phyloP scores from a whole-genome alignment of 352 stramenopile species.

The Phytopythium ostracodes region DNA sequence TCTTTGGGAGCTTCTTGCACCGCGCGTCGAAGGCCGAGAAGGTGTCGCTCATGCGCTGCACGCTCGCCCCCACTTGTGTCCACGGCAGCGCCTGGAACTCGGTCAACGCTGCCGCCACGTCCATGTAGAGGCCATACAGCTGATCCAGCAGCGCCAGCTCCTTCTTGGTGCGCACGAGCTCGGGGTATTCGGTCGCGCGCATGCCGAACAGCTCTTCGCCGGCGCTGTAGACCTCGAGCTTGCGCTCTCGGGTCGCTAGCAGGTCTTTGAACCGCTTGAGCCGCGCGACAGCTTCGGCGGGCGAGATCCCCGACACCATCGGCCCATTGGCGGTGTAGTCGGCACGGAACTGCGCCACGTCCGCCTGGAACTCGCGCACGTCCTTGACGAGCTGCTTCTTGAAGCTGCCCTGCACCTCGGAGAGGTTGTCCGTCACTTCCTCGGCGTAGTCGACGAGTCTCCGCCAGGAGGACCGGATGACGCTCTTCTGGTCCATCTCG shows the following conservation, averaged over 20 bases:
- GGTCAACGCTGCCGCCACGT: conserved; percentile 99
- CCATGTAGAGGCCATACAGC: conserved; percentile 96
- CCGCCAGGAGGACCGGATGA: conserved; percentile 98
- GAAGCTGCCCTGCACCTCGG: conserved; percentile 94
- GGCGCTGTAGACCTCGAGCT: conserved; percentile 96
- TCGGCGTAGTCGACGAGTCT: conserved; percentile 96
- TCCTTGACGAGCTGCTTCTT: conserved; percentile 97
- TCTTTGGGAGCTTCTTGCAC: conserved; percentile 97
- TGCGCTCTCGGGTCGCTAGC: conserved; percentile 96
- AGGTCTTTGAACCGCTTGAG: conserved; percentile 98
- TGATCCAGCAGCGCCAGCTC: conserved; percentile 94
- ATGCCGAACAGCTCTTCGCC: conserved; percentile 97
- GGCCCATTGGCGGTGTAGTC: conserved; percentile 97
- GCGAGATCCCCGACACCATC: conserved; percentile 96
- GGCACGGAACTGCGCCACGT: conserved; percentile 95
- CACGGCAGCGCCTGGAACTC: conserved; percentile 93
- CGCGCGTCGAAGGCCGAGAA: conserved; percentile 93
- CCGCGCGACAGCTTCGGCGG: conserved; percentile 95
- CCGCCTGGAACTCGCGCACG: too few species aligned
- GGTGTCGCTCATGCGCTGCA: conserved; percentile 95
- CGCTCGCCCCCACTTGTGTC: conserved; percentile 92
- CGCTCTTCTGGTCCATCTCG: conserved; percentile 99
- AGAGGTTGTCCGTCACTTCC: conserved; percentile 93
- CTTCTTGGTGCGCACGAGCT: conserved; percentile 97
- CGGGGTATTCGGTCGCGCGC: conserved; percentile 95